Base-by-base conservation (phyloP, 2,329 filamentous ascomycete genomes). In the Arthrinium phaeospermum region DNA sequence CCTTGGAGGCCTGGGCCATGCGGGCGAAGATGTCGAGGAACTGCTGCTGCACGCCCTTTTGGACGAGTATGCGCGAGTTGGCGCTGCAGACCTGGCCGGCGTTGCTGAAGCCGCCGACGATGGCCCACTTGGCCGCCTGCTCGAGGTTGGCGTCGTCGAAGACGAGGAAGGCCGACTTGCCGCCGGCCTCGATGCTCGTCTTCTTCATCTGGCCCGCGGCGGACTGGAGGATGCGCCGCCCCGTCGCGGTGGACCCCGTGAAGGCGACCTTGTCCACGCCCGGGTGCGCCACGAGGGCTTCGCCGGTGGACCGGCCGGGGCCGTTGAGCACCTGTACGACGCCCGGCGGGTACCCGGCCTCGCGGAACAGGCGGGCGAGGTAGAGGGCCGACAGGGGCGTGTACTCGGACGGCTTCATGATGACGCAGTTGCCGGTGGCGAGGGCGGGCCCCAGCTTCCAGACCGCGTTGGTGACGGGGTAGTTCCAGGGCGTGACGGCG, bases 401-500 rank as follows among this genome's bases (percentile, higher is more conserved):
- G 86, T 94, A 91, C 85, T 94, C 92, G 75, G 92, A 92, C 27
- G 91, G 90, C 89, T 94, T 94, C 79, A 94, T 83, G 78, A 94
- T 88, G 71, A 94, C 80, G 6, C 87, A 89, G 88, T 94, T 94
- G 79, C 93, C 92, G 53, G 90, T 90, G 76, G 92, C 91, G 78
- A 94, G 85, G 64, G 92, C 92, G 68, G 92, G 92, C 73, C 89
- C 91, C 74, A 94, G 91, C 90, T 97, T 97, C 94, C 94, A 96
- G 71, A 89, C 88, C 81, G 88, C 88, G 93, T 95, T 95, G 80
- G 93, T 89, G 61, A 96, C 85, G 12, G 93, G 93, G 85, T 94
- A 96, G 87, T 95, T 96, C 93, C 93, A 95, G 74, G 94, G 94
- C 78, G 96, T 96, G 80, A 96, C 95, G 83, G 96, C 94, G 79